Evolutionary conservation across 2,329 filamentous ascomycete genomes (phyloP).

Genomic region (Kalmusia sp.): DNA sequence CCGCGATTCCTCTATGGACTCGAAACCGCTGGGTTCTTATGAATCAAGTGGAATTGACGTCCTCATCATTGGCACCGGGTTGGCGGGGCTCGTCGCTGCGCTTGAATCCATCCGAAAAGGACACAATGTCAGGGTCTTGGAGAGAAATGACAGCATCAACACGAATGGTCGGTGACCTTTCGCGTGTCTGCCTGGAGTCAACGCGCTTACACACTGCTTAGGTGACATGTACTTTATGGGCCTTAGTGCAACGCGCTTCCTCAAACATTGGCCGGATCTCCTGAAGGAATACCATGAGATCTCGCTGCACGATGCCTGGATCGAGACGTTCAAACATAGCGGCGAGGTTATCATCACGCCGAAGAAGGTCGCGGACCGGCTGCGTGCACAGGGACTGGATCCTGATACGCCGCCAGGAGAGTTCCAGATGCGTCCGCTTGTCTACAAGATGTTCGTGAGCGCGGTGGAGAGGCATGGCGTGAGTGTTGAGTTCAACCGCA

Average conservation of each 20-base stretch:
- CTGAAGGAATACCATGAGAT: slow-evolving; percentile 59
- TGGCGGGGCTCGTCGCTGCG: slow-evolving; percentile 47
- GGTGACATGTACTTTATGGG: slow-evolving; percentile 69
- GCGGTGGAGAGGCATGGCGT: slow-evolving; percentile 56
- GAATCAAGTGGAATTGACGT: slow-evolving; percentile 50
- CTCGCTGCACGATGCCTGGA: slow-evolving; percentile 62
- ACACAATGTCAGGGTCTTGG: slow-evolving; percentile 48
- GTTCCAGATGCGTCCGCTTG: slow-evolving; percentile 63
- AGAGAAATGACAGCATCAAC: slow-evolving; percentile 58
- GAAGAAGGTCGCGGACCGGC: slow-evolving; percentile 58
- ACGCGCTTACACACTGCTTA: slow-evolving; percentile 22
- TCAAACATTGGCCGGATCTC: slow-evolving; percentile 64
- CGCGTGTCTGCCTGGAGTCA: slow-evolving; percentile 9
- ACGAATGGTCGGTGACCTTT: slow-evolving; percentile 58
- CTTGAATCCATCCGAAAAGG: slow-evolving; percentile 50
- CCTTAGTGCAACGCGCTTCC: slow-evolving; percentile 61
- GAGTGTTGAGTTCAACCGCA: slow-evolving; percentile 50
- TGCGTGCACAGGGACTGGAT: slow-evolving; percentile 53
- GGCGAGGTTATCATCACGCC: slow-evolving; percentile 58
- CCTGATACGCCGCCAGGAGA: slow-evolving; percentile 60
- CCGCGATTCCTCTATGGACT: slow-evolving; percentile 55
- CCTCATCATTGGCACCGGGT: slow-evolving; percentile 49
- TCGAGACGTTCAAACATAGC: slow-evolving; percentile 63
- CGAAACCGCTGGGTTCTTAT: slow-evolving; percentile 61
- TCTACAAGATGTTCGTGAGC: slow-evolving; percentile 63